A percentile compares a stretch with the other conserved stretches of the same genome.
phyloP scores from a whole-genome alignment of 2,329 filamentous ascomycete species.

The Fusarium sp. region DNA sequence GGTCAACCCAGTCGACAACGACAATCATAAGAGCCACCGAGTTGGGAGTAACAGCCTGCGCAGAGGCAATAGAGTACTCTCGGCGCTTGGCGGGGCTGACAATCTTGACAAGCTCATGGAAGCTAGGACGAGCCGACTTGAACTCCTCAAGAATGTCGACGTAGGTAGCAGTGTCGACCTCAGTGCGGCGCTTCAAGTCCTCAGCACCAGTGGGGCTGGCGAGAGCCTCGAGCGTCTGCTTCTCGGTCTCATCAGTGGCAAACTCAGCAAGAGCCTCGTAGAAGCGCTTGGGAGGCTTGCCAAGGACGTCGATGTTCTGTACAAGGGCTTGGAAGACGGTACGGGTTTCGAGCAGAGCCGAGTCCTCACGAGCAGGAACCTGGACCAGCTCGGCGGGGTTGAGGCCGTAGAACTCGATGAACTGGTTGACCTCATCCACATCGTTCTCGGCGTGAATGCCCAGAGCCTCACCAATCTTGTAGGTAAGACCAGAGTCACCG shows the following conservation, averaged over 20 bases:
- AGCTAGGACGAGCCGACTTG: slow-evolving; percentile 85
- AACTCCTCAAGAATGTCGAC: slow-evolving; percentile 93
- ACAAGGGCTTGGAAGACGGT: slow-evolving; percentile 92
- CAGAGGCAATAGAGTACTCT: slow-evolving; percentile 99
- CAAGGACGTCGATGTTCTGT: slow-evolving; percentile 96
- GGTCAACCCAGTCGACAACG: slow-evolving; percentile 94
- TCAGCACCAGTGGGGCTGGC: slow-evolving; percentile 82
- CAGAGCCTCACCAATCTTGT: slow-evolving; percentile 96
- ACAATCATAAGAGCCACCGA: slow-evolving; percentile 97
- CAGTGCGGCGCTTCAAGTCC: slow-evolving; percentile 91
- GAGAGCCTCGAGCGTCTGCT: slow-evolving; percentile 81
- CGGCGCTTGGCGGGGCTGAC: slow-evolving; percentile 93
- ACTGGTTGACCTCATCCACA: slow-evolving; percentile 79
- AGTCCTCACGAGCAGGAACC: slow-evolving; percentile 86
- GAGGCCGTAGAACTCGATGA: slow-evolving; percentile 91
- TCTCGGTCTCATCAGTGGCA: slow-evolving; percentile 84
- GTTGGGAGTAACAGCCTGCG: slow-evolving; percentile 91
- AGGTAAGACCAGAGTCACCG: slow-evolving; percentile 88
- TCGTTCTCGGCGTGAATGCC: slow-evolving; percentile 98
- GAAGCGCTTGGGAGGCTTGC: slow-evolving; percentile 96
- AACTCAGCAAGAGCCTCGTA: slow-evolving; percentile 93
- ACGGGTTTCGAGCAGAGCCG: slow-evolving; percentile 80
- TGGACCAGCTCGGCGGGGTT: slow-evolving; percentile 88
- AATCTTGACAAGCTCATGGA: slow-evolving; percentile 90
- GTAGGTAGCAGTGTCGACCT: slow-evolving; percentile 92